Evolutionary conservation across 257 asterid genomes (phyloP).

Genomic region (Datura wrightii): DNA sequence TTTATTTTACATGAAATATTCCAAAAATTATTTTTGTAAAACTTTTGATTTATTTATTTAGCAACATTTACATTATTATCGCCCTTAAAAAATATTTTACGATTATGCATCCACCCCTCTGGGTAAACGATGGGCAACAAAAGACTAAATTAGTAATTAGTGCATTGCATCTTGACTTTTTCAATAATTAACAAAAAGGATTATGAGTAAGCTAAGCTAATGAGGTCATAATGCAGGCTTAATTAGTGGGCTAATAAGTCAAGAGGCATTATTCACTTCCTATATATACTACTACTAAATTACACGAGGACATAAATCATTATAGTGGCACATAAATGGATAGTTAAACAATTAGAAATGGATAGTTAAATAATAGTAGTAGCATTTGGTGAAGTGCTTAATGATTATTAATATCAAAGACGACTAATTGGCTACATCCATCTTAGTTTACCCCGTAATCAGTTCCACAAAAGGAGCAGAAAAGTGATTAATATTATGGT

Average conservation of each 20-base stretch:
- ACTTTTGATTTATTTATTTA: background rate
- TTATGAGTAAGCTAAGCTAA: slow-evolving; percentile 26
- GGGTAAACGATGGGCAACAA: background rate
- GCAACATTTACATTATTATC: background rate
- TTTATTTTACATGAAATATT: background rate
- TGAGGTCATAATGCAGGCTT: slow-evolving; percentile 32
- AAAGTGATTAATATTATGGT: slow-evolving; percentile 28
- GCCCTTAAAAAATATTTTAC: background rate
- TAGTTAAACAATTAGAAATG: background rate
- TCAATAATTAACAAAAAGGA: slow-evolving; percentile 31
- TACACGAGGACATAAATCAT: slow-evolving; percentile 24
- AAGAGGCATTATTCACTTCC: slow-evolving; percentile 21
- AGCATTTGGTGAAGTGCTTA: slow-evolving; percentile 28
- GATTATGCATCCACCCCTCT: background rate
- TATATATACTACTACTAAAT: background rate
- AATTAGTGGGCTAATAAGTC: slow-evolving; percentile 39
- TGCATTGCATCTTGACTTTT: background rate
- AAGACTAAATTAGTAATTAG: background rate
- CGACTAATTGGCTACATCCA: background rate
- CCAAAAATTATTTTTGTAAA: background rate
- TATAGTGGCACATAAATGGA: slow-evolving; percentile 1
- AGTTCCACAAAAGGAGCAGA: slow-evolving; percentile 21
- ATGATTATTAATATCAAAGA: slow-evolving; percentile 4
- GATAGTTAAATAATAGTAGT: background rate
- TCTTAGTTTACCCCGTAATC: background rate